Evolutionary conservation across 495 filamentous ascomycete genomes (phyloP).

Genomic region (Lasiosphaeria ovina): DNA sequence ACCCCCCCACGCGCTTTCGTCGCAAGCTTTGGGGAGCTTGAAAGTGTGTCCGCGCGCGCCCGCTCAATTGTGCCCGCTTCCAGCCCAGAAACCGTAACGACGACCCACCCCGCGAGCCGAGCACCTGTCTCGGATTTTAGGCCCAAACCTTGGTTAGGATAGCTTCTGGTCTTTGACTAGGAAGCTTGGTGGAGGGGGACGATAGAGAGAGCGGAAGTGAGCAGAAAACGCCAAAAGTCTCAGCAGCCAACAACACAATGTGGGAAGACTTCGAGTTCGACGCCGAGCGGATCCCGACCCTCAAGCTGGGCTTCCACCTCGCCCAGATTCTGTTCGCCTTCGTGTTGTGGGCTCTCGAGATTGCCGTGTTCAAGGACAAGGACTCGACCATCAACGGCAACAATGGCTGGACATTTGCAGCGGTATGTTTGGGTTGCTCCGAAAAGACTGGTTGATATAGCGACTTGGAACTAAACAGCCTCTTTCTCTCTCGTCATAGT

Average conservation of each 20-base stretch:
- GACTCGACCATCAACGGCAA: constrained; percentile 62
- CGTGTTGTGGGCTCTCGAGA: constrained; percentile 68
- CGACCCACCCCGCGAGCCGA: too few relatives aligned
- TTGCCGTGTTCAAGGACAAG: constrained; percentile 66
- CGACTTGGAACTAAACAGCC: background rate
- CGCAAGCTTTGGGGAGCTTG: background rate
- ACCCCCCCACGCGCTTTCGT: background rate
- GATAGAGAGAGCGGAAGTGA: background rate
- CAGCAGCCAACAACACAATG: constrained; percentile 17
- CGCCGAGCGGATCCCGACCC: constrained; percentile 51
- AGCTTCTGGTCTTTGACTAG: too few relatives aligned
- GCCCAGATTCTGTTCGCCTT: constrained; percentile 67
- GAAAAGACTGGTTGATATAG: too few relatives aligned
- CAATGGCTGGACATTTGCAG: constrained; percentile 70
- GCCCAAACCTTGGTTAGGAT: too few relatives aligned
- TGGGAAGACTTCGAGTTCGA: constrained; percentile 48
- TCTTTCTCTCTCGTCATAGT: constrained; percentile 48
- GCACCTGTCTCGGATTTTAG: too few relatives aligned
- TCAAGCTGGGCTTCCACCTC: constrained; percentile 57
- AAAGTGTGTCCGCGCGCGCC: too few relatives aligned
- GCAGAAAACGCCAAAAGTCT: background rate
- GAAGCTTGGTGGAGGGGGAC: background rate
- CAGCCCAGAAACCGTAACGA: too few relatives aligned
- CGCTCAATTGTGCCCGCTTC: too few relatives aligned
- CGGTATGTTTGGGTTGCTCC: constrained; percentile 55